phyloP scores from a whole-genome alignment of 345 rosid genomes.

The Corchorus capsularis region DNA sequence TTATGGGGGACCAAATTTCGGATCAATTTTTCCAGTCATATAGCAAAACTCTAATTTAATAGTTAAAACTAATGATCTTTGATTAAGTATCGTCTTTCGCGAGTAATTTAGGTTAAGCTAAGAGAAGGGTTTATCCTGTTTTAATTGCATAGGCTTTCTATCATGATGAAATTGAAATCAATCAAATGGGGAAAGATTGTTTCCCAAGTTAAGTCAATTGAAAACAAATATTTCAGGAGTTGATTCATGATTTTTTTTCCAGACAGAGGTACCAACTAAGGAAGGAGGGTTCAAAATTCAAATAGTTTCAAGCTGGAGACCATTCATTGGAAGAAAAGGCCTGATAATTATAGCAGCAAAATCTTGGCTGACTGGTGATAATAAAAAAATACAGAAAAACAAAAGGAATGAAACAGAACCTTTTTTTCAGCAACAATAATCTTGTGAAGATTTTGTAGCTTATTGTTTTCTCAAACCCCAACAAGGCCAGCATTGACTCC shows the following conservation, averaged over 20 bases:
- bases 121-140: neutral
- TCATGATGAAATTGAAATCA: no score
- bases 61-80: neutral
- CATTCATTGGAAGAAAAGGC: neutral
- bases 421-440: no score
- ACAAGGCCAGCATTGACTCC: conserved; percentile 11
- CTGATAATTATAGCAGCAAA: neutral
- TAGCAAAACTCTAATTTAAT: no score
- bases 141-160: no score
- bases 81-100: neutral
- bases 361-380: neutral
- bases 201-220: neutral
- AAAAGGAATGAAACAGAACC: neutral
- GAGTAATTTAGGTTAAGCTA: neutral
- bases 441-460: conserved; percentile 2
- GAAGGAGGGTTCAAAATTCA: neutral
- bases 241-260: neutral
- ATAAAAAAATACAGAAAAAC: neutral
- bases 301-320: neutral
- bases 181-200: neutral
- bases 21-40: no score
- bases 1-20: no score
- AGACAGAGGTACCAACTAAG: neutral
- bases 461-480: conserved; percentile 11
- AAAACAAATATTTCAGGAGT: neutral